A percentile compares a stretch with the other conserved stretches of the same genome.
These are phyloP conservation scores for Pseudogymnoascus sp. DNA, from an alignment of 2,329 filamentous ascomycete species.

Conservation along the genomic window DNA sequence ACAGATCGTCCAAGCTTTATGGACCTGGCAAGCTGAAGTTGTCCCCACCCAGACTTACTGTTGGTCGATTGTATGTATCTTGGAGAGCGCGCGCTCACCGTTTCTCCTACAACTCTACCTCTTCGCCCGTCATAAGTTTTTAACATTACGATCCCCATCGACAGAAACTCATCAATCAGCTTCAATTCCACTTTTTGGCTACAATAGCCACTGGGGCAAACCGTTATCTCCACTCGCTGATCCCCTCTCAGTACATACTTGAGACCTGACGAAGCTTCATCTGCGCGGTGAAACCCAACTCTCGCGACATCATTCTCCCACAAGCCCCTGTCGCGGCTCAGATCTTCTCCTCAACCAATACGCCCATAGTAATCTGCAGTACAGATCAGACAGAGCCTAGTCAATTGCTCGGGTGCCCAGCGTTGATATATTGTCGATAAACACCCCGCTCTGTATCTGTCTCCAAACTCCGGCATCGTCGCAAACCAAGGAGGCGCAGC, in stretches of 20 bases:
- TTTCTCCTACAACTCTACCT: background rate
- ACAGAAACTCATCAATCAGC: background rate
- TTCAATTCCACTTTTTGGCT: background rate
- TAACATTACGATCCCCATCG: background rate
- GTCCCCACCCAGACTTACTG: background rate
- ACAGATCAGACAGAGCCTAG: background rate
- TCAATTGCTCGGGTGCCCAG: background rate
- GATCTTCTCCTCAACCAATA: background rate
- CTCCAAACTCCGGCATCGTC: background rate
- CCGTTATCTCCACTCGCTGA: background rate
- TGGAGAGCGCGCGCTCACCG: background rate
- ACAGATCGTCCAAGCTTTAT: slow-evolving; percentile 1
- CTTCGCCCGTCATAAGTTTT: background rate
- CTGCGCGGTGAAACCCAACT: background rate
- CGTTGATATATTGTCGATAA: slow-evolving; percentile 3
- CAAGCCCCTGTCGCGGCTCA: background rate
- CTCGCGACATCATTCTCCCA: background rate
- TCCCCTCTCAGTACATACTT: background rate
- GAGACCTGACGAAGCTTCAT: background rate
- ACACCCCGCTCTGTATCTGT: background rate
- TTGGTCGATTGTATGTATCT: background rate
- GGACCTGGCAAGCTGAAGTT: background rate
- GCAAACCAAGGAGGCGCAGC: slow-evolving; percentile 2
- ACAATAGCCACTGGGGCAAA: background rate
- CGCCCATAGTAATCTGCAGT: background rate